Conservation (phyloP, 805 yeast genomes). For the Tetrapisispora namnaoensis region DNA sequence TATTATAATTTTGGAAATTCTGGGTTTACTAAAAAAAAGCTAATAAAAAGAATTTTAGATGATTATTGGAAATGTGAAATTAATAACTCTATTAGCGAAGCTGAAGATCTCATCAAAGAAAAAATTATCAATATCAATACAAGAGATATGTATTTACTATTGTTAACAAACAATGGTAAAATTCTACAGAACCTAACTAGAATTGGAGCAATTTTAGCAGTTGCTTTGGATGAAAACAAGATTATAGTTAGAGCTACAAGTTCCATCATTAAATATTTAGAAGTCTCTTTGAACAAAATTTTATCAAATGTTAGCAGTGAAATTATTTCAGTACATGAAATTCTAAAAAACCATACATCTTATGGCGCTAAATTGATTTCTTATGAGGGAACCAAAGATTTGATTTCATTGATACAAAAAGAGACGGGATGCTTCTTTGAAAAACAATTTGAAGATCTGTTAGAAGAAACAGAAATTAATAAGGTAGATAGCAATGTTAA, state of each 20-base stretch:
- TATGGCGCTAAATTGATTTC: conserved; percentile 3
- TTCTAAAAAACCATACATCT: conserved; percentile 10
- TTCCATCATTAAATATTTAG: conserved; percentile 21
- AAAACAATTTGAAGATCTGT: background rate
- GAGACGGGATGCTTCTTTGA: conserved; percentile 19
- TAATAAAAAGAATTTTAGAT: conserved; percentile 10
- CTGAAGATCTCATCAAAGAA: conserved; percentile 17
- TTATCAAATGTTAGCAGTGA: conserved; percentile 19
- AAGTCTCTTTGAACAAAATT: conserved; percentile 23
- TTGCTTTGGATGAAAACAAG: conserved; percentile 20
- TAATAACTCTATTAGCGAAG: conserved; percentile 11
- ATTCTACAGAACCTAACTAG: conserved; percentile 24
- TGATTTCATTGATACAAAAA: conserved; percentile 15
- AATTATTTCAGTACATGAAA: conserved; percentile 6
- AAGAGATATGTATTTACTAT: conserved; percentile 19
- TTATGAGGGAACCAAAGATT: conserved; percentile 5
- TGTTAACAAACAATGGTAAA: conserved; percentile 27
- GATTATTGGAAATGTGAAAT: conserved; percentile 16
- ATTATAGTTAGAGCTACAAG: conserved; percentile 19
- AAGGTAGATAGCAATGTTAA: background rate
- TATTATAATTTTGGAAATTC: conserved; percentile 7
- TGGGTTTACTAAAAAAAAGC: conserved; percentile 7
- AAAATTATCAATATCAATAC: conserved; percentile 17
- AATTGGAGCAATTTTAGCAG: conserved; percentile 23
- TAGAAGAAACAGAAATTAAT: background rate